These are phyloP conservation scores for Astrocystis sublimbata DNA, from an alignment of 495 filamentous ascomycete species.

Conservation along the genomic window DNA sequence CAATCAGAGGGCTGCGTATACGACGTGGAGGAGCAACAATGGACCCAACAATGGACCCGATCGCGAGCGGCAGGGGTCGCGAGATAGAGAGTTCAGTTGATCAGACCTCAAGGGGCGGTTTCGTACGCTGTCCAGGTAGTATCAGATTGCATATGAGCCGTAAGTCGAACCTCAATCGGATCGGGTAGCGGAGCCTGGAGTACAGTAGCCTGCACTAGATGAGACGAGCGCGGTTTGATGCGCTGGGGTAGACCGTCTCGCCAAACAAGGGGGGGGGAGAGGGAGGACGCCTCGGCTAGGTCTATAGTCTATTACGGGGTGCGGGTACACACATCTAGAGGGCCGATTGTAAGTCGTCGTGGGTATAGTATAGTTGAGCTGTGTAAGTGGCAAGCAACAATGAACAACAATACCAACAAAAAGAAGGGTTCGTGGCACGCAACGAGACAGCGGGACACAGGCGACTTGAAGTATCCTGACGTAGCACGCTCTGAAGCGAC, in stretches of 20 bases:
- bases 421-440: constrained; percentile 1
- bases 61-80: background rate
- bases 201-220: constrained; percentile 24
- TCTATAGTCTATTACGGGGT: background rate
- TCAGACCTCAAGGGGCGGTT: constrained; percentile 39
- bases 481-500: background rate
- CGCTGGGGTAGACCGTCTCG: constrained; percentile 44
- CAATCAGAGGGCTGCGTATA: background rate
- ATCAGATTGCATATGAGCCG: constrained; percentile 36
- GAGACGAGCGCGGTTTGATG: constrained; percentile 49
- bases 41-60: background rate
- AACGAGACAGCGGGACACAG: constrained; percentile 4
- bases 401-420: too few species aligned
- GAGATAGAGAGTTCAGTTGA: constrained; percentile 18
- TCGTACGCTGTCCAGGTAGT: constrained; percentile 40
- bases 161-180: constrained; percentile 26
- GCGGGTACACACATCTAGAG: background rate
- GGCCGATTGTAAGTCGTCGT: background rate
- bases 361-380: background rate
- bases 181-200: constrained; percentile 31
- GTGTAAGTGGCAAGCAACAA: constrained; percentile 7
- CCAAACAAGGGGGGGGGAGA: constrained; percentile 39
- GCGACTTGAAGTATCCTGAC: constrained; percentile 12
- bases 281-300: constrained; percentile 10
- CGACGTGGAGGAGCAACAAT: background rate